Evolutionary conservation across 2,329 filamentous ascomycete species (phyloP), one percentile per base, ranked within the genome.

Genomic region (Cercospora canescens): DNA sequence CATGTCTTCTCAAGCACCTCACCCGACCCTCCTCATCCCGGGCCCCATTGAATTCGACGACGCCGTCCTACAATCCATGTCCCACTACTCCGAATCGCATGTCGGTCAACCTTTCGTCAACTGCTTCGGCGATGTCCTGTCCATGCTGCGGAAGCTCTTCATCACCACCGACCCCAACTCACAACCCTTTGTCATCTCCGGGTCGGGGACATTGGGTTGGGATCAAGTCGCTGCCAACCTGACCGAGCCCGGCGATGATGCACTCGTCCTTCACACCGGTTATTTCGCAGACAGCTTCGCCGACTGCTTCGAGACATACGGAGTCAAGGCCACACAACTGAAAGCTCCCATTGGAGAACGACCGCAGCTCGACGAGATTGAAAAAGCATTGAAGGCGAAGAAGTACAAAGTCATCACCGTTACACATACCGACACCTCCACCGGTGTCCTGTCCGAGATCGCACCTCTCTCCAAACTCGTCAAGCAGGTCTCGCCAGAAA

Each of bases 11-110:
- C 87, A 89, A 81, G 75, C 85, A 62, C 79, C 85, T 63, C 88
- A 90, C 77, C 84, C 87, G 61, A 90, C 94, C 63, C 85, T 99
- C 81, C 88, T 99, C 82, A 98, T 99, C 77, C 95, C 95, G 58
- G 95, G 95, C 70, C 95, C 95, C 76, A 96, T 98, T 80, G 94
- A 98, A 83, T 97, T 97, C 78, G 94, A 97, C 79, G 94, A 98
- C 94, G 93, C 89, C 56, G 94, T 98, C 67, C 88, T 97, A 60
- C 88, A 94, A 80, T 92, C 93, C 68, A 97, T 97, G 94, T 90
- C 91, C 84, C 93, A 97, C 82, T 96, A 91, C 83, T 94, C 91
- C 79, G 93, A 99, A 86, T 96, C 92, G 79, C 95, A 99, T 81
- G 93, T 97, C 74, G 92, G 92, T 65, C 88, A 90, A 61, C 91